These are phyloP conservation scores for Xylariaceae sp. DNA, from an alignment of 2,329 filamentous ascomycete genomes.

Conservation along the genomic window DNA sequence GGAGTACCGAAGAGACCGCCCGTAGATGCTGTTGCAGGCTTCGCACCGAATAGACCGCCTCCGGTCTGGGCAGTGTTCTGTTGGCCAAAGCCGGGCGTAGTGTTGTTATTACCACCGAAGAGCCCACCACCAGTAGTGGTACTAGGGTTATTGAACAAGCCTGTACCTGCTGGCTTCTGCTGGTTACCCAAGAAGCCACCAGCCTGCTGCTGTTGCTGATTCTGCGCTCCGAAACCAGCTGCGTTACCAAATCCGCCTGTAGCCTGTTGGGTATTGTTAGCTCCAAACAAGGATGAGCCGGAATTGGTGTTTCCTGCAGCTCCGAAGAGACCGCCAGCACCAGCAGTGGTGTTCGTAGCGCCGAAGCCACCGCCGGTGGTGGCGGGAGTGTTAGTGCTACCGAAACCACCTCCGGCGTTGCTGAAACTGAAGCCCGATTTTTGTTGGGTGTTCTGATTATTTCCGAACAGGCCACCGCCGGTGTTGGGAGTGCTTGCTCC, in stretches of 20 bases:
- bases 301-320: constrained; percentile 24
- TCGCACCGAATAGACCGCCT: constrained; percentile 43
- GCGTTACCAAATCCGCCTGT: constrained; percentile 32
- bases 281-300: constrained; percentile 28
- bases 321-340: constrained; percentile 34
- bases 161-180: constrained; percentile 35
- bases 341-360: constrained; percentile 24
- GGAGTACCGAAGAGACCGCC: constrained; percentile 41
- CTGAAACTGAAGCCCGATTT: constrained; percentile 28
- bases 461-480: constrained; percentile 37
- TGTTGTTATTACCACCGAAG: constrained; percentile 39
- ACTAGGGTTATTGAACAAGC: constrained; percentile 37
- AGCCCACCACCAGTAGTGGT: constrained; percentile 33
- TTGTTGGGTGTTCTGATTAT: constrained; percentile 23
- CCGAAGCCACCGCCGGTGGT: constrained; percentile 29
- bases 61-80: constrained; percentile 14
- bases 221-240: constrained; percentile 31
- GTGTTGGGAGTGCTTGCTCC: constrained; percentile 38
- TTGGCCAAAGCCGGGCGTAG: constrained; percentile 30
- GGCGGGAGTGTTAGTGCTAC: constrained; percentile 10
- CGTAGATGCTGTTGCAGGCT: constrained; percentile 30
- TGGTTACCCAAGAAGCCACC: constrained; percentile 36
- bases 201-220: constrained; percentile 38
- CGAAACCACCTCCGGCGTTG: constrained; percentile 16
- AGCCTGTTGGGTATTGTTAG: constrained; percentile 25